Base-by-base conservation (phyloP, 2,329 filamentous ascomycete genomes). In the Alternaria sp. region DNA sequence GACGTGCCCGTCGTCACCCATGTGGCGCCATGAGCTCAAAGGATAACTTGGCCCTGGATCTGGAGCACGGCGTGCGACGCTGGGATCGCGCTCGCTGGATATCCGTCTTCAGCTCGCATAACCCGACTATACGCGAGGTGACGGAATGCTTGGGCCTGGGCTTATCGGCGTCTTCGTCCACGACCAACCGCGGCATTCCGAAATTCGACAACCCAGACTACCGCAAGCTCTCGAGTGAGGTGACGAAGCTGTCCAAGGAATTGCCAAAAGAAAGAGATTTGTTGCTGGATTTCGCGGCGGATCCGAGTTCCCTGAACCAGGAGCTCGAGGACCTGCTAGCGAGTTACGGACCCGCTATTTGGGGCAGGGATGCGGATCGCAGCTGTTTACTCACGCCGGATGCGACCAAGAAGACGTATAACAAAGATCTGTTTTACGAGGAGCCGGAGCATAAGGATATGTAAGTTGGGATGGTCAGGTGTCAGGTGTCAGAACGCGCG, bases 191-290 rank as follows among this genome's bases (percentile, higher is more conserved):
- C 59, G 77, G 77, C 67, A 79, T 79, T 58, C 76, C 76, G 60
- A 79, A 79, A 54, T 79, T 79, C 71, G 77, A 79, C 71, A 77
- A 77, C 45, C 77, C 77, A 26, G 75, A 79, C 49, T 77, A 76
- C 65, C 73, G 73, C 63, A 78, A 75, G 65, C 70, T 79, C 30
- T 78, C 76, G 8, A 76, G 72, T 69, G 76, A 78, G 57, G 75
- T 79, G 62, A 75, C 75, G 51, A 75, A 75, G 58, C 67, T 79
- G 63, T 75, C 71, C 45, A 78, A 79, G 60, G 76, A 78, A 58
- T 62, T 79, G 64, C 77, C 77, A 54, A 76, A 78, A 66, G 77
- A 79, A 54, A 69, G 77, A 66, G 77, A 79, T 69, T 71, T 74
- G 9, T 63, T 79, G 66, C 74, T 79, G 43, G 77, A 79, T 71